A percentile compares a stretch with the other conserved stretches of the same genome.
Conservation (phyloP, 2,329 filamentous ascomycete species). For the Coniochaeta sp. region DNA sequence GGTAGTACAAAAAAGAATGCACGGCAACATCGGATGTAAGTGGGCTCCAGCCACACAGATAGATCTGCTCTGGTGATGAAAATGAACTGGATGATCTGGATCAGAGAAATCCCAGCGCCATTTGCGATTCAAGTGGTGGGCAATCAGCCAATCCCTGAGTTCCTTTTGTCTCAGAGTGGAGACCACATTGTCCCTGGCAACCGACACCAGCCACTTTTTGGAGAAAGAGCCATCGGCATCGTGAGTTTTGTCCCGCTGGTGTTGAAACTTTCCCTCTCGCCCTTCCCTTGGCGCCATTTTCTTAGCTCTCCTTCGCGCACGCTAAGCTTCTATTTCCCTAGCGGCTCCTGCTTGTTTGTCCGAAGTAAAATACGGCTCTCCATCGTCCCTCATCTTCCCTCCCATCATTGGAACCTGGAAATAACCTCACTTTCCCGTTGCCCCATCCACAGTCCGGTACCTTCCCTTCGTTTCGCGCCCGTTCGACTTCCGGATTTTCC, state of each 20-base stretch:
- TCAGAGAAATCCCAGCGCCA: too few relatives aligned
- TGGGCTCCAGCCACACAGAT: not conserved
- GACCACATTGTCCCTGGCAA: not conserved
- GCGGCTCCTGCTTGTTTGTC: too few relatives aligned
- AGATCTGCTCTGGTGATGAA: too few relatives aligned
- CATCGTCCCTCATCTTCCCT: not conserved
- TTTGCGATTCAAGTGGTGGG: too few relatives aligned
- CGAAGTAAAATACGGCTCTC: slow-evolving; percentile 1
- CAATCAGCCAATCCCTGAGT: not conserved
- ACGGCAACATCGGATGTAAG: not conserved
- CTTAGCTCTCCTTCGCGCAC: too few relatives aligned
- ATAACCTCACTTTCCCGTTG: not conserved
- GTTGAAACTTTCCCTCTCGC: not conserved
- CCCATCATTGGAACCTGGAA: not conserved
- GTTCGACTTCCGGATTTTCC: not conserved
- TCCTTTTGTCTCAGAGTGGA: not conserved
- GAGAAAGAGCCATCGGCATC: not conserved
- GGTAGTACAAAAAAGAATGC: too few relatives aligned
- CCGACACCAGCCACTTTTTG: not conserved
- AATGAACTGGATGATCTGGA: too few relatives aligned
- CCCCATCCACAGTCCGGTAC: not conserved
- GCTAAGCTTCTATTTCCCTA: too few relatives aligned
- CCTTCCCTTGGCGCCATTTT: not conserved
- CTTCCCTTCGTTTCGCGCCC: not conserved
- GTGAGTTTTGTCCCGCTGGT: not conserved